phyloP scores from a whole-genome alignment of 192 early-diverging fungal species.

The Polychytrium aggregatum region DNA sequence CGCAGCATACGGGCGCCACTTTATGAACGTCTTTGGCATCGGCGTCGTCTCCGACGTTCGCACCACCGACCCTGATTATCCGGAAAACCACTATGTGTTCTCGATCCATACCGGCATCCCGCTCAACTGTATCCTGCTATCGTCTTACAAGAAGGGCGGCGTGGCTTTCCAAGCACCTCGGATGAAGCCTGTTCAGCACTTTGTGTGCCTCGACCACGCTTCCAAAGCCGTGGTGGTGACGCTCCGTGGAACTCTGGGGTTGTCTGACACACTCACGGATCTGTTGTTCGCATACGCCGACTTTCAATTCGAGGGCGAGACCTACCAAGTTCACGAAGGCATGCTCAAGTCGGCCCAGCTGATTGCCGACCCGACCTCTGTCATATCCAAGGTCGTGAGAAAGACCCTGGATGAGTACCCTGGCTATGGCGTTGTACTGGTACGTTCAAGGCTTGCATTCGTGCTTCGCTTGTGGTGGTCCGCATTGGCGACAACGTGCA shows the following conservation, averaged over 20 bases:
- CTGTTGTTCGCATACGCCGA: conserved; percentile 23
- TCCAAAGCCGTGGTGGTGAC: conserved; percentile 21
- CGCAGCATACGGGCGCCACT: conserved; percentile 25
- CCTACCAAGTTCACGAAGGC: conserved; percentile 54
- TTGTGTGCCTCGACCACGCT: conserved; percentile 24
- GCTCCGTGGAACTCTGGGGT: conserved; percentile 29
- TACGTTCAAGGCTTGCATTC: no score
- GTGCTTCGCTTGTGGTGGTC: no score
- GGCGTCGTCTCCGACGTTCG: conserved; percentile 20
- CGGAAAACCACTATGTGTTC: conserved; percentile 31
- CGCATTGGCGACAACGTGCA: no score
- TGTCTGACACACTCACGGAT: conserved; percentile 28
- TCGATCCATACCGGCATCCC: conserved; percentile 31
- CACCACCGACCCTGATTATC: conserved; percentile 12
- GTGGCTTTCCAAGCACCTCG: conserved; percentile 6
- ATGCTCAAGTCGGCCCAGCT: conserved; percentile 75
- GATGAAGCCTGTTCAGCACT: conserved; percentile 23
- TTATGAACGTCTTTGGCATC: conserved; percentile 23
- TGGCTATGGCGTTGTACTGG: conserved; percentile 52
- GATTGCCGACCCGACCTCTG: conserved; percentile 52
- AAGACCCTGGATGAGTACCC: conserved; percentile 63
- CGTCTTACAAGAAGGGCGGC: conserved; percentile 12
- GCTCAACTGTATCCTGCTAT: conserved; percentile 21
- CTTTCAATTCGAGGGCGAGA: conserved; percentile 17
- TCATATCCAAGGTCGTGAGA: conserved; percentile 57